Evolutionary conservation across 345 rosid species (phyloP).

Genomic region (Moricandia arvensis): DNA sequence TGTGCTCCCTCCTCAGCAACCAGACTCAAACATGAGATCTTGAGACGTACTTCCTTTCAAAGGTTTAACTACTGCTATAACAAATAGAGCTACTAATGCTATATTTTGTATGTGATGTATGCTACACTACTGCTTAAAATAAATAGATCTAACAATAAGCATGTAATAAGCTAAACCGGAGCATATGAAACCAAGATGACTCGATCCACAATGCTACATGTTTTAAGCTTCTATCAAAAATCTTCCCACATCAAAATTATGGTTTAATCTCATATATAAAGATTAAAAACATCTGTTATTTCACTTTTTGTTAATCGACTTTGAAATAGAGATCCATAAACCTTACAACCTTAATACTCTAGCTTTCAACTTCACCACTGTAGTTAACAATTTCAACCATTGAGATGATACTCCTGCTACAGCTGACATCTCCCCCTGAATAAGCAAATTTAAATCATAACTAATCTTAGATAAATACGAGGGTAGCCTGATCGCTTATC

Average conservation of each 20-base stretch:
- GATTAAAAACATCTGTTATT: neutral
- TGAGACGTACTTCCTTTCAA: neutral
- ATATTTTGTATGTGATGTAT: neutral
- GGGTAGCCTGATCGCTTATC: neutral
- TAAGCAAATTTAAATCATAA: neutral
- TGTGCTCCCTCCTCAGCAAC: neutral
- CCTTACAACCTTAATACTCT: neutral
- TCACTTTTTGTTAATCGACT: neutral
- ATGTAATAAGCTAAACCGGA: neutral
- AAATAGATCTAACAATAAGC: neutral
- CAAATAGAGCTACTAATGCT: neutral
- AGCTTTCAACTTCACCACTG: neutral
- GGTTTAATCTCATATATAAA: neutral
- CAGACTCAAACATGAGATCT: neutral
- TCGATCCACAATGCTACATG: neutral
- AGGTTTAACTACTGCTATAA: neutral
- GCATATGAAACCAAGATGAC: neutral
- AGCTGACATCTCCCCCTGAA: neutral
- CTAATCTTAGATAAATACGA: neutral
- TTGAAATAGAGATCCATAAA: neutral
- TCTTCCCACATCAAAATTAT: neutral
- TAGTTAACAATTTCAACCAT: neutral
- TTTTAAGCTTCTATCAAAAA: neutral
- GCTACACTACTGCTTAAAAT: neutral
- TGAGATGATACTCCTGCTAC: neutral